Conservation (phyloP, 164 flowering plant genomes). For the Aristolochia contorta region DNA sequence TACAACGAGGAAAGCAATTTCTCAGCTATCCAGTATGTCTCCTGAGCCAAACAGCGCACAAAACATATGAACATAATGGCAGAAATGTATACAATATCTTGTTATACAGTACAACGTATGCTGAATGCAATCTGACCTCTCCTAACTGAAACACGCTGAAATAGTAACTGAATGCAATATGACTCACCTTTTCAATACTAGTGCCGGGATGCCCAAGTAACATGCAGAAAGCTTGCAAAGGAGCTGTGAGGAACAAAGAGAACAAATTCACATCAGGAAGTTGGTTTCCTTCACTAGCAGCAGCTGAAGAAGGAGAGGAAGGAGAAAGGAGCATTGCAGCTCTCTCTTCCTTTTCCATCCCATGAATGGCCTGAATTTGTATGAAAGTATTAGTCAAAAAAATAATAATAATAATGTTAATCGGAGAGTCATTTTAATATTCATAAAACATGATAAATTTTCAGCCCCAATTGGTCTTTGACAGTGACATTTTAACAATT, state of each 20-base stretch:
- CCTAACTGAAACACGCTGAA: neutral
- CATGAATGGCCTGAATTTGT: conserved; percentile 46
- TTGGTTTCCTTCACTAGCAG: conserved; percentile 36
- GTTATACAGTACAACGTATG: neutral
- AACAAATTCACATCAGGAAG: conserved; percentile 62
- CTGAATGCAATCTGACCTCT: neutral
- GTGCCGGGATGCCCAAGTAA: conserved; percentile 64
- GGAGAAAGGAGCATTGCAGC: conserved; percentile 82
- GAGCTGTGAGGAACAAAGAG: conserved; percentile 81
- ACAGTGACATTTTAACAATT: too few relatives aligned
- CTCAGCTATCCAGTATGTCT: conserved; percentile 45
- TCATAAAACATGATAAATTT: too few relatives aligned
- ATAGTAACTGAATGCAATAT: neutral
- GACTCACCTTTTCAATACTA: conserved; percentile 53
- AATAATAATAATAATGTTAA: too few relatives aligned
- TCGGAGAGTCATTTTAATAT: neutral
- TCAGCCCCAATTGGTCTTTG: too few relatives aligned
- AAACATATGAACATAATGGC: neutral
- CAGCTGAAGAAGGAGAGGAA: conserved; percentile 30
- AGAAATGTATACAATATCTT: neutral
- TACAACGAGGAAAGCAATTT: conserved; percentile 54
- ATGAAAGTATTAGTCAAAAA: neutral
- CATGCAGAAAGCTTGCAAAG: conserved; percentile 78
- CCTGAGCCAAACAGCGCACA: conserved; percentile 34
- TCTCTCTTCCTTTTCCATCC: conserved; percentile 78